Base-by-base conservation (phyloP, 495 filamentous ascomycete species). In the Penicillium goetzii region DNA sequence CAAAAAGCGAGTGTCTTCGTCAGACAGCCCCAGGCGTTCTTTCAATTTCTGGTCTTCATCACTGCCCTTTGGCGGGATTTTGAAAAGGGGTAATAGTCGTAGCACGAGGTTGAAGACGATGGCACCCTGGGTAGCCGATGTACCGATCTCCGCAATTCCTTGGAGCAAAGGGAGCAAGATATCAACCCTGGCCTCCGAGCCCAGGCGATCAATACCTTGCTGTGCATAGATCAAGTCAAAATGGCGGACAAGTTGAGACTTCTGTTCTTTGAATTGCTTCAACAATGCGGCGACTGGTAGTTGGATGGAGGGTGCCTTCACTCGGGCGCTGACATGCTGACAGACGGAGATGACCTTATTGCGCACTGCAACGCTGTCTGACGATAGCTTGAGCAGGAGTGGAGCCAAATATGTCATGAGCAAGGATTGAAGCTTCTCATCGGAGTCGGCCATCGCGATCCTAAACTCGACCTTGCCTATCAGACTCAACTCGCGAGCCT, bases 151-250 rank as follows among this genome's bases (percentile, higher is more conserved):
- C 1, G 85, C 83, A 45, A 97, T 89, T 41, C 89, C 91, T 66
- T 86, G 83, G 26, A 97, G 77, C 19, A 93, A 76, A 3, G 84
- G 81, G 12, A 93, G 87, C 8, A 97, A 75, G 23, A 97, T 80
- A 11, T 87, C 85, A 36, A 89, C 77, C 62, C 87, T 84, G 52
- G 90, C 89, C 56, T 80, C 69, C n/a, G 77, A 55, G 63, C 80
- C 67, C 12, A 99, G 78, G 28, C 93, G 86, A 45, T 86, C 83
- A 47, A 97, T 80, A 36, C 94, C 93, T 72, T 95, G 90, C 68
- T 96, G 92, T 33, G 97, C 88, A 74, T 96, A 97, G 33, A 89
- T 79, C 56, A 98, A 74, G 79, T 97, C 95, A 74, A 97, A 92
- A 70, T 97, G 90, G 61, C 90, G 86, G 55, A 99, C 84, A 8